Evolutionary conservation across 2,329 filamentous ascomycete genomes (phyloP).

Genomic region (Exophiala sideris): DNA sequence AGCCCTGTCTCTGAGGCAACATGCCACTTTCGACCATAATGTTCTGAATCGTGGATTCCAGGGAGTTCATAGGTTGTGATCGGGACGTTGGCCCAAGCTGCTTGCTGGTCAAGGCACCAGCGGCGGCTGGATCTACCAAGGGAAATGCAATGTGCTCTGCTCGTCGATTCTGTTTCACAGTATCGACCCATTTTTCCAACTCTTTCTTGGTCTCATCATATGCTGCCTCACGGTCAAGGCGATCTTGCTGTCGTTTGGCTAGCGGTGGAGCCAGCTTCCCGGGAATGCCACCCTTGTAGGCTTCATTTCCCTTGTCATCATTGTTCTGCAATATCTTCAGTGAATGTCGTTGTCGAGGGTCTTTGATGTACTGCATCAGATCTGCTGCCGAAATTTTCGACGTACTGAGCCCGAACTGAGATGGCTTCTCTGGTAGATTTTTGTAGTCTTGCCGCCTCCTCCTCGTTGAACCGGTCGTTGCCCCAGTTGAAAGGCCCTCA

Average conservation of each 20-base stretch:
- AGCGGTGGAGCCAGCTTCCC: slow-evolving; percentile 79
- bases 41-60: slow-evolving; percentile 79
- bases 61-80: slow-evolving; percentile 68
- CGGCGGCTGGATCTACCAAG: slow-evolving; percentile 67
- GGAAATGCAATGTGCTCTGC: slow-evolving; percentile 91
- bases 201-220: slow-evolving; percentile 91
- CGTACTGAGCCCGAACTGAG: slow-evolving; percentile 56
- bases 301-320: slow-evolving; percentile 53
- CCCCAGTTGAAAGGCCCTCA: slow-evolving; percentile 20
- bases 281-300: slow-evolving; percentile 52
- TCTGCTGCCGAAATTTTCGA: slow-evolving; percentile 74
- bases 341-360: slow-evolving; percentile 72
- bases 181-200: slow-evolving; percentile 86
- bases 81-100: slow-evolving; percentile 58
- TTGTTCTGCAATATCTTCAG: slow-evolving; percentile 71
- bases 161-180: slow-evolving; percentile 87
- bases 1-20: slow-evolving; percentile 55
- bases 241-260: slow-evolving; percentile 80
- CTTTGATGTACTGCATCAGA: slow-evolving; percentile 67
- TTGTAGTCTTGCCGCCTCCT: slow-evolving; percentile 35
- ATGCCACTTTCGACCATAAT: slow-evolving; percentile 90
- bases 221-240: slow-evolving; percentile 74
- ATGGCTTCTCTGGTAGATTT: slow-evolving; percentile 60
- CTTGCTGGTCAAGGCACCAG: slow-evolving; percentile 59
- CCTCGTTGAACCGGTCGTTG: slow-evolving; percentile 21